Percentiles rank a stretch among this genome's conserved stretches.
Conservation (phyloP, 164 flowering plant genomes). For the Vitis labrusca region DNA sequence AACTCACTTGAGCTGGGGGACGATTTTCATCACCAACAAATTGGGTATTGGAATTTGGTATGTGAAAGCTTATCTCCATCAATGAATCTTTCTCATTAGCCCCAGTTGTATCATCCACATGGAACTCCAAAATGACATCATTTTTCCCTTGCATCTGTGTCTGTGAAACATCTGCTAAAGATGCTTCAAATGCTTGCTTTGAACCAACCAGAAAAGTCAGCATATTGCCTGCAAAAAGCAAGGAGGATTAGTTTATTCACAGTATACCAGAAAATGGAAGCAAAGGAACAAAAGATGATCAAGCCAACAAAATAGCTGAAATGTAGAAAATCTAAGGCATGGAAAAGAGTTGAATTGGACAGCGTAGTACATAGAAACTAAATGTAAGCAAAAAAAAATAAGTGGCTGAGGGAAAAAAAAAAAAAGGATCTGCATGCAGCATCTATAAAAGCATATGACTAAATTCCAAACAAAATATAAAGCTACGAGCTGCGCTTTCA, state of each 20-base stretch:
- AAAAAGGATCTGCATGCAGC: too few relatives aligned
- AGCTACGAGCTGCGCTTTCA: too few relatives aligned
- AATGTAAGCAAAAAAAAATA: too few relatives aligned
- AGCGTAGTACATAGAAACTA: not conserved
- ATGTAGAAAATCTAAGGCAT: not conserved
- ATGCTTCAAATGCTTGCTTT: conserved; percentile 96
- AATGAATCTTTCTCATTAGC: conserved; percentile 99
- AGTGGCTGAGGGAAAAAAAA: too few relatives aligned
- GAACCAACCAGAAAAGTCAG: conserved; percentile 72
- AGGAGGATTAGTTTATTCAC: not conserved
- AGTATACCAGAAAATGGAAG: not conserved
- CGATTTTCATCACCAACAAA: conserved; percentile 93
- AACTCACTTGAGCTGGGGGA: conserved; percentile 85
- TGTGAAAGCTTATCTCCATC: conserved; percentile 92
- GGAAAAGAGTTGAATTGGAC: not conserved
- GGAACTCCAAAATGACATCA: conserved; percentile 93
- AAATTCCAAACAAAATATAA: too few relatives aligned
- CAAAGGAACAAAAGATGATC: not conserved
- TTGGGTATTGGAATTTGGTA: conserved; percentile 87
- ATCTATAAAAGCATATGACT: too few relatives aligned
- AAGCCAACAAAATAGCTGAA: too few relatives aligned
- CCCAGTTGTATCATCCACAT: conserved; percentile 94
- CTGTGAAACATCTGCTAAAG: conserved; percentile 93
- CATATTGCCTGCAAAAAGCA: conserved; percentile 63
- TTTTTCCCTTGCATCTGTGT: conserved; percentile 95